Evolutionary conservation across 768 basidiomycete genomes (phyloP), one percentile per base, ranked within the genome.

Genomic region (Tylopilus sp.): DNA sequence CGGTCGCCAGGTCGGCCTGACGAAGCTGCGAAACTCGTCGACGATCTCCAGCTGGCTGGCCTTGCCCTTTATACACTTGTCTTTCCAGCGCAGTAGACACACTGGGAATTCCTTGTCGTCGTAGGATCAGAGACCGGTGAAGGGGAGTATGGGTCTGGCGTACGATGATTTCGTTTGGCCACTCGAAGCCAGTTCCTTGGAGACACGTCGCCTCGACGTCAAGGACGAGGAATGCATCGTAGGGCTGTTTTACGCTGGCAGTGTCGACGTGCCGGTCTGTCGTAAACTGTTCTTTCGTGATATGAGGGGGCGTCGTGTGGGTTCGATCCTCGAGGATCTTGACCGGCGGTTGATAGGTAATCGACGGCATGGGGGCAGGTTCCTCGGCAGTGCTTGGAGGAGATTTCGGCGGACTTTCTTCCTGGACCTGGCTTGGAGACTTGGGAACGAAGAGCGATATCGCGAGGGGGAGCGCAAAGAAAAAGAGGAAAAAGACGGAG

Each of bases 121-220:
- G 54, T 12, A 43, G 38, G 53, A 42, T 59, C 42, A 62, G 45
- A 53, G 30, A 52, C 22, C 4, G 33, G 33, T 30, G 45, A 45
- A 44, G 46, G 57, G 25, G 52, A 48, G 45, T 42, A 54, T 41
- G 79, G 4, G 19, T 7, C 1, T 13, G 26, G 47, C 86, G 64
- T 67, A 91, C 96, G 57, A 98, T 97, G 50, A 98, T 94, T 73
- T 98, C 96, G 70, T 97, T 97, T 3, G 95, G 90, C 72, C 85
- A 96, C 50, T 86, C 81, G 58, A 92, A 90, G 17, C 71, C 68
- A 30, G 82, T 78, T 33, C 86, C 87, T 60, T 68, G 69, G 40
- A 78, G 66, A 61, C 92, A 95, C 3, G 92, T 95, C 13, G 85
- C 92, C 67, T 95, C 92, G 47, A 95, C 86, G 61, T 98, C 95